Conservation (phyloP, 176 grass and related monocot genomes). For the Musa beccarii region DNA sequence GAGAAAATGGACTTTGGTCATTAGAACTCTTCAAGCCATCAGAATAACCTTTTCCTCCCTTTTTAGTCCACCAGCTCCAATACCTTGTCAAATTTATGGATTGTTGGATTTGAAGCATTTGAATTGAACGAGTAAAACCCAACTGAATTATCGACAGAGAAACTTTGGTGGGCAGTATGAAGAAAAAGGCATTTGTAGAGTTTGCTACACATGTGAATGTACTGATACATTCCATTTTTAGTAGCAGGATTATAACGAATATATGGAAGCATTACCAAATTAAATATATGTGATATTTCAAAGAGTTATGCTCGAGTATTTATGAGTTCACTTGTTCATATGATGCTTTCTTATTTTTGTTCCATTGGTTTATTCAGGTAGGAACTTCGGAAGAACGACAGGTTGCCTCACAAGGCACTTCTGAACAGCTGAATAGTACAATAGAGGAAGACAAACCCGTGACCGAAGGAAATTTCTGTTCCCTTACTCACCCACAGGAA, state of each 20-base stretch:
- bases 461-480: slow-evolving; percentile 1
- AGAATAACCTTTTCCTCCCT: too few species aligned
- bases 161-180: background rate
- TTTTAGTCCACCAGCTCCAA: too few species aligned
- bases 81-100: too few species aligned
- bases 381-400: background rate
- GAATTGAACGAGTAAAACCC: too few species aligned
- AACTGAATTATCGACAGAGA: background rate
- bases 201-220: background rate
- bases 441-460: slow-evolving; percentile 15
- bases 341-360: background rate
- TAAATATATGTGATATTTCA: background rate
- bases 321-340: background rate
- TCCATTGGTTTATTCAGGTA: background rate
- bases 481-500: slow-evolving; percentile 16
- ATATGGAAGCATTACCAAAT: background rate
- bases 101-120: too few species aligned
- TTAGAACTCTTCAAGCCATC: too few species aligned
- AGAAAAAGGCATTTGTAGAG: background rate
- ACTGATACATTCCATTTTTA: background rate
- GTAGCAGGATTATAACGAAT: background rate
- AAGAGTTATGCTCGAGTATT: background rate
- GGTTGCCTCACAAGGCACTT: background rate
- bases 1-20: too few species aligned
- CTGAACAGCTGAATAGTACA: background rate